Base-by-base conservation (phyloP, 2,329 filamentous ascomycete genomes). In the Aspergillus jensenii region DNA sequence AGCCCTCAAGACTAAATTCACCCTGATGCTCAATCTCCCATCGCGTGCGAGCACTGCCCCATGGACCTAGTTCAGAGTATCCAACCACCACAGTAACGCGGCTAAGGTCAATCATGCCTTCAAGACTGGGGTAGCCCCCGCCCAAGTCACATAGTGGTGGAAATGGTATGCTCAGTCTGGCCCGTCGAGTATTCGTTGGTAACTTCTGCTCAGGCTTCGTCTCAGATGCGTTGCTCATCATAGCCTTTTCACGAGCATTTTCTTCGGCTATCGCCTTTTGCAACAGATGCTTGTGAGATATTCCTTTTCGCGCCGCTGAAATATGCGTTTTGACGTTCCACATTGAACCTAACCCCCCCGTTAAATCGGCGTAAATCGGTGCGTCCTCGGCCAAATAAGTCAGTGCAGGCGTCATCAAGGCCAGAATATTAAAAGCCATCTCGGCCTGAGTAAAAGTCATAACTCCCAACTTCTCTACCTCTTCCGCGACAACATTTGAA, bases 11-110 rank as follows among this genome's bases (percentile, higher is more conserved):
- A 6, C 93, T 98, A 81, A 99, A 98, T 71, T 96, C 85, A 70
- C 95, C 95, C 65, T 91, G 88, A 2, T 95, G 91, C 76, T 99
- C 95, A 92, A 99, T 99, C 81, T 99, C 93, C 95, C 95, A 99
- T 62, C 95, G 88, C 46, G 95, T 98, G 69, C 95, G 88, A 6
- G 95, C 92, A 81, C 98, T 99, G 80, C 95, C 95, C 95, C 95
- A 99, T 7, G 95, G 95, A 14, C 79, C 72, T 21, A 73, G 59
- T 58, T 79, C 77, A 2, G 71, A 68, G 58, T 73, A 79, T 2
- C 77, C 77, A 2, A 72, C 70, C 0, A 78, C 68, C 1, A 79
- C 77, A 1, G 76, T 72, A 5, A 72, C 68, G 12, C 65, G 65
- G 6, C 70, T 68, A 4, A 77, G 68, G 53, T 79, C 73, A 2